These are phyloP conservation scores for Scedosporium dehoogii DNA, from an alignment of 2,329 filamentous ascomycete genomes.

Conservation along the genomic window DNA sequence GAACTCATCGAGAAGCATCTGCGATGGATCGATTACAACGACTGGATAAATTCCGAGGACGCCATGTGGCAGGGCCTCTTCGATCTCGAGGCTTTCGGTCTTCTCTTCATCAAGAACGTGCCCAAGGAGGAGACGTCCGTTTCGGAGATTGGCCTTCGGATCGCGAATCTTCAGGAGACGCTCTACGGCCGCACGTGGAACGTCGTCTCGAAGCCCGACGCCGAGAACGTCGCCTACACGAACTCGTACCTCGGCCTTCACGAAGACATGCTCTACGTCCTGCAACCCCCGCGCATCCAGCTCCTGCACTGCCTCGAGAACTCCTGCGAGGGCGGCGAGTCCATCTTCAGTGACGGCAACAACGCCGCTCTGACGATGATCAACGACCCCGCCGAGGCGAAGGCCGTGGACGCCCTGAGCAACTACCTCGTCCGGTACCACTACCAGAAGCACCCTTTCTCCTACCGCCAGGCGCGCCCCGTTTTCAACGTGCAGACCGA, in stretches of 20 bases:
- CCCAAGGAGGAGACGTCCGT: constrained; percentile 60
- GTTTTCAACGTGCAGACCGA: constrained; percentile 32
- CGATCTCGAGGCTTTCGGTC: constrained; percentile 55
- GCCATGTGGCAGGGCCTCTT: constrained; percentile 51
- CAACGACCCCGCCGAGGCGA: constrained; percentile 1
- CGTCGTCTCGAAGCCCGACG: constrained; percentile 69
- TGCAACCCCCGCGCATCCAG: constrained; percentile 70
- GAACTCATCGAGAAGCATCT: constrained; percentile 28
- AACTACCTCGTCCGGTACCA: constrained; percentile 48
- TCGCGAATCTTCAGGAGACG: constrained; percentile 73
- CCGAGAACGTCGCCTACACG: constrained; percentile 91
- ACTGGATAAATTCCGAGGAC: constrained; percentile 55
- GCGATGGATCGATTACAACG: constrained; percentile 54
- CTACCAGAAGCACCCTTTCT: constrained; percentile 56
- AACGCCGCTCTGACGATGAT: constrained; percentile 40
- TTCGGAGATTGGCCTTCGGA: constrained; percentile 55
- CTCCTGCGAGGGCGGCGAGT: constrained; percentile 68
- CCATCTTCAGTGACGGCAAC: constrained; percentile 73
- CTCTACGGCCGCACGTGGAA: constrained; percentile 92
- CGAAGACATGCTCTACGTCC: constrained; percentile 86
- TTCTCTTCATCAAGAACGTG: constrained; percentile 68
- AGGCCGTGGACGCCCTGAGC: constrained; percentile 27
- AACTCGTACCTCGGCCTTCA: constrained; percentile 74
- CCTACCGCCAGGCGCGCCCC: constrained; percentile 49
- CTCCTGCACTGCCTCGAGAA: constrained; percentile 84